These are phyloP conservation scores for Trichoderma sp. DNA, from an alignment of 2,329 filamentous ascomycete species.

Conservation along the genomic window DNA sequence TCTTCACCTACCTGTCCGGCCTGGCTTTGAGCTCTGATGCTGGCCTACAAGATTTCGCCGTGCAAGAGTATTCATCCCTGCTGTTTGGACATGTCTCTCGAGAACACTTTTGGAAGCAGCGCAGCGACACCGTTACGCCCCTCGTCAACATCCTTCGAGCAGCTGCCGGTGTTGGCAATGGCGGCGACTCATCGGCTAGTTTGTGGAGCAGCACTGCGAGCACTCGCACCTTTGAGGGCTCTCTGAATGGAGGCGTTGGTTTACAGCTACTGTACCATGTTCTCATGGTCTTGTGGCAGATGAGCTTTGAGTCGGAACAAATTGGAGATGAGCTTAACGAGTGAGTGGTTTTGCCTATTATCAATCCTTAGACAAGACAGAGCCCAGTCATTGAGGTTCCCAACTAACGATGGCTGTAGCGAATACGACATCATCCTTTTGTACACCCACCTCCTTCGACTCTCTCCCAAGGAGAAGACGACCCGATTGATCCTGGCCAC, in stretches of 20 bases:
- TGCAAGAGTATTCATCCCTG: constrained; percentile 84
- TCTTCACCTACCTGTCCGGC: constrained; percentile 82
- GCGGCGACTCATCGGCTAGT: constrained; percentile 57
- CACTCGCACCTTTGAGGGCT: constrained; percentile 58
- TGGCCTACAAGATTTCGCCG: constrained; percentile 90
- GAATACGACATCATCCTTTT: constrained; percentile 90
- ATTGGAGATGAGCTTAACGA: constrained; percentile 76
- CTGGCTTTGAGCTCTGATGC: constrained; percentile 83
- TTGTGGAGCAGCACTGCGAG: constrained; percentile 57
- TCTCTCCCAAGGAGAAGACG: constrained; percentile 97
- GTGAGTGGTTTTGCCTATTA: constrained; percentile 48
- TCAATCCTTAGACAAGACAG: not conserved
- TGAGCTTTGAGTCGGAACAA: constrained; percentile 84
- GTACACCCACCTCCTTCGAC: constrained; percentile 85
- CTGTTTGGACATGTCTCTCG: constrained; percentile 72
- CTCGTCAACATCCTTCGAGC: constrained; percentile 78
- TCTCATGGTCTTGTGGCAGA: constrained; percentile 89
- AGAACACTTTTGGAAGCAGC: constrained; percentile 85
- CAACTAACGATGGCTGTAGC: constrained; percentile 44
- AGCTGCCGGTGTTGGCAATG: constrained; percentile 68
- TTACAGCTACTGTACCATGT: constrained; percentile 93
- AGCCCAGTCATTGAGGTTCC: not conserved
- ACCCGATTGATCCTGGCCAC: constrained; percentile 88
- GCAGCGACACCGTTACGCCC: constrained; percentile 78
- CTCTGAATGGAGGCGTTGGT: constrained; percentile 76